These are phyloP conservation scores for Pseudozyma thailandica DNA, from an alignment of 1,284 basidiomycete species.

Conservation along the genomic window DNA sequence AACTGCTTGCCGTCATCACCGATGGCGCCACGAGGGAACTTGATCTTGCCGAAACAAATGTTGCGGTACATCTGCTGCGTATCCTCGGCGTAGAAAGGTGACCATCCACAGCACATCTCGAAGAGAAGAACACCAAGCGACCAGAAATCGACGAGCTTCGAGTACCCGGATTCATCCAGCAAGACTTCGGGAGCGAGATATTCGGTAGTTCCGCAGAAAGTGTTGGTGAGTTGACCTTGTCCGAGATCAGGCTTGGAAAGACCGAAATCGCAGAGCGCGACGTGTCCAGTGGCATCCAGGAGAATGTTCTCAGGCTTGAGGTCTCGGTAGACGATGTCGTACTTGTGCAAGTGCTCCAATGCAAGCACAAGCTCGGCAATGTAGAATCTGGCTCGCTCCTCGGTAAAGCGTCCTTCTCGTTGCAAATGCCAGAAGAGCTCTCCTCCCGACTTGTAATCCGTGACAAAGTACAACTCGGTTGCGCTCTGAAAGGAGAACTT, in stretches of 20 bases:
- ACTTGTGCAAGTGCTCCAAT: conserved; percentile 93
- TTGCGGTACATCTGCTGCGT: conserved; percentile 99
- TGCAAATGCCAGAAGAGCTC: conserved; percentile 97
- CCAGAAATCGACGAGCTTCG: conserved; percentile 99
- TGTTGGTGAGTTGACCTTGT: conserved; percentile 93
- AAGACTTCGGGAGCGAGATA: conserved; percentile 98
- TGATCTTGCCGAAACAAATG: conserved; percentile 95
- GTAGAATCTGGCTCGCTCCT: conserved; percentile 92
- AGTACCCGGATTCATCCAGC: conserved; percentile 98
- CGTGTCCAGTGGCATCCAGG: conserved; percentile 96
- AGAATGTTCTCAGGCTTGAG: conserved; percentile 98
- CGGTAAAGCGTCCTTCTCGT: conserved; percentile 94
- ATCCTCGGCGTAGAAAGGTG: conserved; percentile 98
- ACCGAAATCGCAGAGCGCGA: conserved; percentile 97
- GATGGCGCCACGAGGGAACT: conserved; percentile 96
- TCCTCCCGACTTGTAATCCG: conserved; percentile 98
- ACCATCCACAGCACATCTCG: conserved; percentile 98
- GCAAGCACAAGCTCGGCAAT: conserved; percentile 94
- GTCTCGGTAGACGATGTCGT: conserved; percentile 98
- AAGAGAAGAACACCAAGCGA: conserved; percentile 76
- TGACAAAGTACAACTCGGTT: conserved; percentile 93
- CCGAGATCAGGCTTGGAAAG: conserved; percentile 94
- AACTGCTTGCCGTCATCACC: conserved; percentile 99
- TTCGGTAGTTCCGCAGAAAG: conserved; percentile 87
- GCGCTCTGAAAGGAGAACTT: conserved; percentile 99